phyloP scores from a whole-genome alignment of 2,329 filamentous ascomycete genomes.

The Sarocladiaceae sp. region DNA sequence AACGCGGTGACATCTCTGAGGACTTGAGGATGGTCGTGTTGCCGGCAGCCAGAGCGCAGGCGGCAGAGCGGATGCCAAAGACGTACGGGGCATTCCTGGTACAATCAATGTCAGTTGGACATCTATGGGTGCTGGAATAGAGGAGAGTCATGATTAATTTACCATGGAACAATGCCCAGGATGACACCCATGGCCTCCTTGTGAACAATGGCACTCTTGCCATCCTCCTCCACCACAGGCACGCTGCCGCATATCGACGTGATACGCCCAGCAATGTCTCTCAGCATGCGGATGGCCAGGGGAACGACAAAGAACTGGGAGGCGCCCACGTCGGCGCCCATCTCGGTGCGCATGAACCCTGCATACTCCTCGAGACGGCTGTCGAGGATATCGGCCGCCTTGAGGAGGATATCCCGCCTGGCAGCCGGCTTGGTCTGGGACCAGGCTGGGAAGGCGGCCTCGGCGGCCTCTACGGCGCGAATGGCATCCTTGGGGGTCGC shows the following conservation, averaged over 20 bases:
- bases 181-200: conserved; percentile 23
- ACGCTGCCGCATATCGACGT: conserved; percentile 21
- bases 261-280: conserved; percentile 29
- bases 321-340: conserved; percentile 18
- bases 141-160: no score
- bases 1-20: conserved; percentile 57
- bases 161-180: conserved; percentile 24
- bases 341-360: conserved; percentile 42
- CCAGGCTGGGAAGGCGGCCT: conserved; percentile 59
- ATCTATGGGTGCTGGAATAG: no score
- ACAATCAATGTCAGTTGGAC: no score
- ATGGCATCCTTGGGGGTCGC: conserved; percentile 31
- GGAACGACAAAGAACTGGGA: conserved; percentile 23
- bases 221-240: conserved; percentile 16
- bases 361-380: conserved; percentile 46
- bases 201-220: conserved; percentile 49
- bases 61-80: conserved; percentile 39
- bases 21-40: conserved; percentile 68
- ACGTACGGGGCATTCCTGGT: conserved; percentile 47
- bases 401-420: conserved; percentile 56
- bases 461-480: conserved; percentile 32
- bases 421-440: conserved; percentile 47
- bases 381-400: conserved; percentile 53
- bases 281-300: conserved; percentile 22
- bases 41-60: conserved; percentile 52